These are phyloP conservation scores for Phytophthora lateralis DNA, from an alignment of 352 stramenopile genomes.

Conservation along the genomic window DNA sequence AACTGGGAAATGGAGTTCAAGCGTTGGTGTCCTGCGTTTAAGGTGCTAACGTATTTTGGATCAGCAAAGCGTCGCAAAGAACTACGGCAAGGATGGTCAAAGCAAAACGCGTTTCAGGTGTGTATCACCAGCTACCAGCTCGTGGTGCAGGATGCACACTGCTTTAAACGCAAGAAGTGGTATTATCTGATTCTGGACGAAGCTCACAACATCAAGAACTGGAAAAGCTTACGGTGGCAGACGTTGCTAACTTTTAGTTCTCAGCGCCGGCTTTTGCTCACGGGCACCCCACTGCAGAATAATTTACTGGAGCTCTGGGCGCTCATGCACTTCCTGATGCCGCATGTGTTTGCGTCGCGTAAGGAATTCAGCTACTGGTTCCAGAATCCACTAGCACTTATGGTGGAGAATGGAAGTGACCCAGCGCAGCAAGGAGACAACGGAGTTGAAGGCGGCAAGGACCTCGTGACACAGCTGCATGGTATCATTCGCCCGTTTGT, in stretches of 20 bases:
- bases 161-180: conserved; percentile 99
- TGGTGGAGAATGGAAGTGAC: conserved; percentile 73
- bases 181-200: conserved; percentile 99
- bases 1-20: conserved; percentile 99
- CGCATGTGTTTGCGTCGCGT: conserved; percentile 92
- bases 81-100: conserved; percentile 94
- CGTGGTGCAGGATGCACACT: conserved; percentile 96
- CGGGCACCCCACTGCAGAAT: conserved; percentile 98
- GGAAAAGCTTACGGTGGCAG: conserved; percentile 98
- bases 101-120: conserved; percentile 96
- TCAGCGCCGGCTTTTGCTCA: conserved; percentile 92
- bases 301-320: conserved; percentile 98
- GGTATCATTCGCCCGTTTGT: conserved; percentile 98
- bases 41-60: conserved; percentile 99
- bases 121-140: conserved; percentile 99
- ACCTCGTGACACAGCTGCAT: conserved; percentile 94
- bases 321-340: conserved; percentile 99
- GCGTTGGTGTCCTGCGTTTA: conserved; percentile 96
- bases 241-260: conserved; percentile 98
- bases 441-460: conserved; percentile 30
- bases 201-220: conserved; percentile 99
- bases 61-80: conserved; percentile 95
- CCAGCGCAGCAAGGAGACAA: conserved; percentile 74
- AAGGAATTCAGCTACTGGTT: conserved; percentile 99
- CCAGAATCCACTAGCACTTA: conserved; percentile 93